A percentile compares a stretch with the other conserved stretches of the same genome.
Conservation (phyloP, 2,329 filamentous ascomycete genomes). For the Epichloe elymi region DNA sequence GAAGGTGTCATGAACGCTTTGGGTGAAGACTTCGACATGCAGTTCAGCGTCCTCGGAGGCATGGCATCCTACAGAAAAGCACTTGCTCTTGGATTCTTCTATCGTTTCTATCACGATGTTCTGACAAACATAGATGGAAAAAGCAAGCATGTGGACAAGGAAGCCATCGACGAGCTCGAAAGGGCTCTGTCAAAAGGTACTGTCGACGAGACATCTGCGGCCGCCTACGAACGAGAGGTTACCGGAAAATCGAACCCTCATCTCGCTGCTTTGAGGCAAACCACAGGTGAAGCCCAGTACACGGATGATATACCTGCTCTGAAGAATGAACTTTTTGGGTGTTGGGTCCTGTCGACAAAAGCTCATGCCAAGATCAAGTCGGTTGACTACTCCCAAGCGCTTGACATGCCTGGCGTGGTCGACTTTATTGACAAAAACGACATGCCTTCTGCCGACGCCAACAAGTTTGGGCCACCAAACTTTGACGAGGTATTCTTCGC, state of each 20-base stretch:
- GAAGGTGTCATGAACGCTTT: slow-evolving; percentile 84
- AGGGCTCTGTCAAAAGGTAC: slow-evolving; percentile 66
- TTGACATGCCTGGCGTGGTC: slow-evolving; percentile 76
- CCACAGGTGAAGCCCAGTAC: slow-evolving; percentile 87
- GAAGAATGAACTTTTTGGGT: slow-evolving; percentile 80
- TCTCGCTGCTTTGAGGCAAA: slow-evolving; percentile 84
- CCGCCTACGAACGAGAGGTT: slow-evolving; percentile 68
- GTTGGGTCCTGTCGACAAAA: slow-evolving; percentile 76
- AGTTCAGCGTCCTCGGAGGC: slow-evolving; percentile 84
- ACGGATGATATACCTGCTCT: slow-evolving; percentile 85
- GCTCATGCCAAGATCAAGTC: slow-evolving; percentile 74
- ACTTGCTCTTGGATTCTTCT: slow-evolving; percentile 86
- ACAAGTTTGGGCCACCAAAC: slow-evolving; percentile 78
- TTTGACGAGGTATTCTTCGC: slow-evolving; percentile 87
- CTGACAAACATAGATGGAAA: slow-evolving; percentile 45
- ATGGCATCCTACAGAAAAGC: slow-evolving; percentile 96
- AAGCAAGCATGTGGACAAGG: slow-evolving; percentile 43
- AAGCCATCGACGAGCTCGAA: slow-evolving; percentile 75
- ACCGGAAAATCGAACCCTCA: slow-evolving; percentile 80
- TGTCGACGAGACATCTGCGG: slow-evolving; percentile 63
- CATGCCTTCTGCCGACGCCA: slow-evolving; percentile 64
- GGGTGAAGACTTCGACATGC: slow-evolving; percentile 78
- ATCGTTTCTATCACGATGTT: slow-evolving; percentile 89
- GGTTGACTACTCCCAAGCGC: slow-evolving; percentile 60
- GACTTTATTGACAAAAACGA: slow-evolving; percentile 75